Base-by-base conservation (phyloP, 129 eudicot genomes). In the Apium graveolens region DNA sequence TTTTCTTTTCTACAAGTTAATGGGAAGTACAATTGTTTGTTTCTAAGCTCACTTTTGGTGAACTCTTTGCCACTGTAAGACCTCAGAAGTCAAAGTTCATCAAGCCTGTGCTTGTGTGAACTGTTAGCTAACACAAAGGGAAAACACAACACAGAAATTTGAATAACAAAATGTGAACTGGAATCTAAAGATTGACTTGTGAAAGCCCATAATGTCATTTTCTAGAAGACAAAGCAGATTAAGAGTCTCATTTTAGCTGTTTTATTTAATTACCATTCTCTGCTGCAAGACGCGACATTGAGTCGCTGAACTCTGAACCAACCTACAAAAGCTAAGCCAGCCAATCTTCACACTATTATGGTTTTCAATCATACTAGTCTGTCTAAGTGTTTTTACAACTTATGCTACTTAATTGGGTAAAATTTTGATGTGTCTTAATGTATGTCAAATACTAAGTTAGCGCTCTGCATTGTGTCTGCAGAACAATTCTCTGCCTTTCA, bases 401-500 rank as follows among this genome's bases (percentile, higher is more conserved):
- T 66, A 13, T 66, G 72, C 39, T 66, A 4, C 38, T 66, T 65
- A 13, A n/a, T n/a, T n/a, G n/a, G n/a, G n/a, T n/a, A n/a, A n/a
- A n/a, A n/a, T n/a, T n/a, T n/a, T n/a, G n/a, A n/a, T n/a, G n/a
- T n/a, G n/a, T n/a, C n/a, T n/a, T n/a, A n/a, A 66, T 27, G 72
- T 11, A 31, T 13, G 17, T 66, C 38, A 31, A 13, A 31, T 18
- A 39, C 26, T 31, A 66, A 7, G 26, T 7, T 24, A 17, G 21
- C 5, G 18, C 10, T 44, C 13, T 73, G 77, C 20, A 13, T n/a
- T 74, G 60, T 62, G 16, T 32, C n/a, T 16, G 26, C 73, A 86
- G 89, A 87, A 90, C 71, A 76, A 88, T 79, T 86, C 98, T 27
- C 84, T 94, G 7, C 97, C 98, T 48, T 94, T 91, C 91, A 94